A percentile compares a stretch with the other conserved stretches of the same genome.
Evolutionary conservation across 2,329 filamentous ascomycete genomes (phyloP).

Genomic region (Cordyceps cateniannulata): DNA sequence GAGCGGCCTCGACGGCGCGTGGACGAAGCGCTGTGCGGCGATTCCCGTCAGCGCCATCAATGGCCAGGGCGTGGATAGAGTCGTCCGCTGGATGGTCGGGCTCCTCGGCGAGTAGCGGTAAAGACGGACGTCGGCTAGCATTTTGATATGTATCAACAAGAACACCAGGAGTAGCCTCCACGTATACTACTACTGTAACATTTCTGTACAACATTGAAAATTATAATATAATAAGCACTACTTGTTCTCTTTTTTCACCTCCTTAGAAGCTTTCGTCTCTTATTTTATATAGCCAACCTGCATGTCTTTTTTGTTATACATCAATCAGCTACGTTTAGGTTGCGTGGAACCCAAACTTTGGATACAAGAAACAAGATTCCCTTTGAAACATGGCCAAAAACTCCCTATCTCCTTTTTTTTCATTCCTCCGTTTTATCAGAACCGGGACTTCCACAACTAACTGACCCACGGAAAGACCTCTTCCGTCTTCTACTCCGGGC

Average conservation of each 20-base stretch:
- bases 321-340: background rate
- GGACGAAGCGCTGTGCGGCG: slow-evolving; percentile 57
- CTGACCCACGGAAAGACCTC: background rate
- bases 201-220: background rate
- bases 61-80: slow-evolving; percentile 71
- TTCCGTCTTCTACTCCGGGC: slow-evolving; percentile 24
- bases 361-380: background rate
- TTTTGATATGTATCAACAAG: background rate
- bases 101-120: slow-evolving; percentile 47
- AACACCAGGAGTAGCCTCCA: background rate
- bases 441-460: background rate
- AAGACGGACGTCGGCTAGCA: slow-evolving; percentile 1
- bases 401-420: slow-evolving; percentile 10
- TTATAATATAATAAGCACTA: background rate
- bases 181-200: background rate
- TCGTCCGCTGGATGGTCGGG: slow-evolving; percentile 66
- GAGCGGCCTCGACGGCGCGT: slow-evolving; percentile 52
- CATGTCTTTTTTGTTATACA: slow-evolving; percentile 16
- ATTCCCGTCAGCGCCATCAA: slow-evolving; percentile 88
- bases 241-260: too few species aligned
- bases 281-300: too few species aligned
- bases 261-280: too few species aligned
- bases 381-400: background rate
- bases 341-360: background rate
- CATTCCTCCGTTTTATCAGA: slow-evolving; percentile 2